Percentiles rank a stretch among this genome's conserved stretches.
Evolutionary conservation across 148 eudicot genomes (phyloP).

Genomic region (Camellia lanceoleosa): DNA sequence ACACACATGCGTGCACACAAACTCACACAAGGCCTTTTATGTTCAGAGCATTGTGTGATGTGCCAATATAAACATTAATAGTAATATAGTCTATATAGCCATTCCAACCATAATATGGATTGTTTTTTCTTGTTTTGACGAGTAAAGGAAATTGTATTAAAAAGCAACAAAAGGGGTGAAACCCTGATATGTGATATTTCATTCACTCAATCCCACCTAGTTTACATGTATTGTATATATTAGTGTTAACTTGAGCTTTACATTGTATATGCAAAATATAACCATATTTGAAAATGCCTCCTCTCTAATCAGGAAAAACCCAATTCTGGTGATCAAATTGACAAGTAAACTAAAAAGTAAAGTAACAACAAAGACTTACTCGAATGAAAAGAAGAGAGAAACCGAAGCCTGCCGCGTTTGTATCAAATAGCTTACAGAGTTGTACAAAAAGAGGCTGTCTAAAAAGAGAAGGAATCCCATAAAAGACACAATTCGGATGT

Average conservation of each 20-base stretch:
- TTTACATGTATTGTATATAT: too few species aligned
- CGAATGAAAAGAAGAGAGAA: constrained; percentile 94
- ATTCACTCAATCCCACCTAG: too few species aligned
- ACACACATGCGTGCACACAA: too few species aligned
- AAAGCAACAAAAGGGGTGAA: too few species aligned
- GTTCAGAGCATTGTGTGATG: neutral
- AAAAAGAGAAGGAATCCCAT: constrained; percentile 82
- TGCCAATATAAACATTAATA: neutral
- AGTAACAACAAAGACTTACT: constrained; percentile 46
- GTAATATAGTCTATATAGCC: neutral
- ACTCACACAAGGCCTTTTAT: neutral
- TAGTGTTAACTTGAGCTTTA: too few species aligned
- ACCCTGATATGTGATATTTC: too few species aligned
- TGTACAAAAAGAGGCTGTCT: constrained; percentile 71
- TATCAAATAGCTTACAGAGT: constrained; percentile 59
- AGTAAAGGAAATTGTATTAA: too few species aligned
- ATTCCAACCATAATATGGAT: too few species aligned
- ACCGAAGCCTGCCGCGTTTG: constrained; percentile 90
- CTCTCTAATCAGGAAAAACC: neutral
- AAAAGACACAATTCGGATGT: constrained; percentile 84
- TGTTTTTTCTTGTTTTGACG: too few species aligned
- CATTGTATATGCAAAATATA: too few species aligned
- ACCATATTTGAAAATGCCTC: neutral
- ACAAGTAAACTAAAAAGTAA: neutral
- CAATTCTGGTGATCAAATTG: neutral